phyloP scores from a whole-genome alignment of 139 green algal species.

The Chlamydomonas sp. region DNA sequence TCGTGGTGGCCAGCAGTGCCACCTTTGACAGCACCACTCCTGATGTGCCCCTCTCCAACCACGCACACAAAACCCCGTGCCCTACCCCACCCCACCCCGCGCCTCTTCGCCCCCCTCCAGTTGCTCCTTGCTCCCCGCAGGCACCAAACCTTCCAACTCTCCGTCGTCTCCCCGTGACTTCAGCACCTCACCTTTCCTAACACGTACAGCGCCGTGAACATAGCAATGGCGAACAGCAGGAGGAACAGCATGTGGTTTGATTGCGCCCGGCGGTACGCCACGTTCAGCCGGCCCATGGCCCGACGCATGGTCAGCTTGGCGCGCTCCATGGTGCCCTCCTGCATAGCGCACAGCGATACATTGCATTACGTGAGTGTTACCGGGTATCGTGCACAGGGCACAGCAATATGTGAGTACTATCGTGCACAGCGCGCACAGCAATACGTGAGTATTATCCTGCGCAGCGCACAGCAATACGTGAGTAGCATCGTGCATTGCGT shows the following conservation, averaged over 20 bases:
- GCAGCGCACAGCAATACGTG: neutral
- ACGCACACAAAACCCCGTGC: too few species aligned
- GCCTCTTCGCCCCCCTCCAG: too few species aligned
- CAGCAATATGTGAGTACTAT: neutral
- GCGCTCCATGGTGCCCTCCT: constrained; percentile 54
- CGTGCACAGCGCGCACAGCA: neutral
- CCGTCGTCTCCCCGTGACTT: neutral
- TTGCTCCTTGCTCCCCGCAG: too few species aligned
- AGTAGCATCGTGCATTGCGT: neutral
- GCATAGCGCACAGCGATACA: neutral
- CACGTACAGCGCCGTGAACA: constrained; percentile 46
- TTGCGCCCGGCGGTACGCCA: constrained; percentile 35
- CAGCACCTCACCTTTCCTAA: constrained; percentile 27
- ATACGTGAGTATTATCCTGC: neutral
- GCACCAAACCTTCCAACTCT: too few species aligned
- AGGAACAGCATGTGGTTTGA: constrained; percentile 53
- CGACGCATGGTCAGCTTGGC: constrained; percentile 39
- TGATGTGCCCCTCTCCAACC: too few species aligned
- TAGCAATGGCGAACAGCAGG: constrained; percentile 38
- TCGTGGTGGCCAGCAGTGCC: too few species aligned
- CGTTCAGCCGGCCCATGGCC: constrained; percentile 43
- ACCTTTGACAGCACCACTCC: too few species aligned
- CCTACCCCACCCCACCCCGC: too few species aligned
- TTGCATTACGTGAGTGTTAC: neutral
- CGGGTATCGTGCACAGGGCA: neutral